Evolutionary conservation across 129 eudicot genomes (phyloP), one percentile per base, ranked within the genome.

Genomic region (Lonicera japonica): DNA sequence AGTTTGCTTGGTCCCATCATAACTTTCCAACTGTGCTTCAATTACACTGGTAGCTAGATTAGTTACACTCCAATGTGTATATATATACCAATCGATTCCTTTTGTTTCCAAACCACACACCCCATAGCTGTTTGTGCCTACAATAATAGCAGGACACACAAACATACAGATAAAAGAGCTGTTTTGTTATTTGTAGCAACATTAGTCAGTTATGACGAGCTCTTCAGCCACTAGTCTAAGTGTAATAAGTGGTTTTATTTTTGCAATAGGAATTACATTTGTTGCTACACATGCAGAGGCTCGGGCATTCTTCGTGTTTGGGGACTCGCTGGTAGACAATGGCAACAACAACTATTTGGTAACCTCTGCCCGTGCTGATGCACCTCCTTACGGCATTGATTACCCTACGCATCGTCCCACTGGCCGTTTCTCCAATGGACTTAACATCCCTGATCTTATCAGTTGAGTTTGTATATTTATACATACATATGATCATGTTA

Each of bases 391-490:
- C 22, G 88, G 88, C 21, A 71, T 82, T 29, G 88, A 82, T 58
- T 77, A 66, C 56, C 83, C 88, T 2, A 70, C 81, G 8, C 80
- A 65, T 2, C 75, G 77, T 4, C 65, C 88, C 45, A 82, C 83
- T 3, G 88, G 88, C n/a, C 88, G 83, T 14, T 82, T 82, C 76
- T 82, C 88, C 0, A 82, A 77, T n/a, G 88, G 88, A 54, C 67
- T 14, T 39, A 74, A 77, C 70, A 67, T 82, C 51, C 88, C 88
- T 1, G 88, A 82, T 61, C 53, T 82, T 48, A 77, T 82, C 79
- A 82, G 83, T 82, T 82, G 65, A 77, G 88, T 74, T 23, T 19
- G 9, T 39, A 21, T n/a, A 8, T 5, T 34, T 59, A n/a, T n/a
- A n/a, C n/a, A n/a, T n/a, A n/a, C n/a, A n/a, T n/a, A n/a, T n/a